Conservation (phyloP, 2,329 filamentous ascomycete genomes). For the Helotiales sp. region DNA sequence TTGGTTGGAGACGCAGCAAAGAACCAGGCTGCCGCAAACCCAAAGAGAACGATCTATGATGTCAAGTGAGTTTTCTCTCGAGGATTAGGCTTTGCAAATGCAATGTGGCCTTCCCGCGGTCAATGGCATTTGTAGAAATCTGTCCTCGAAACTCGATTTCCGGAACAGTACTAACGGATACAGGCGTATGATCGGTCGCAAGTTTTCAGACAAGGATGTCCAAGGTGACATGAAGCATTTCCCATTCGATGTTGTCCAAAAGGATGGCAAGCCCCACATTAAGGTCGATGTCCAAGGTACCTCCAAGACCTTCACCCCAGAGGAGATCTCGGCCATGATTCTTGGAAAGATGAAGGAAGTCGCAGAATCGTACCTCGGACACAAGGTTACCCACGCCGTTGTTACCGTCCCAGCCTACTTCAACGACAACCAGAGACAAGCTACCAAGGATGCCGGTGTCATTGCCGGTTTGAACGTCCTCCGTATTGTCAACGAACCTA, state of each 20-base stretch:
- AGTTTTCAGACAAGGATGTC: constrained; percentile 82
- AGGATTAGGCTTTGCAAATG: background rate
- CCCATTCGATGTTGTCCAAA: constrained; percentile 91
- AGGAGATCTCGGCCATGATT: constrained; percentile 82
- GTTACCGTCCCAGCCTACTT: constrained; percentile 97
- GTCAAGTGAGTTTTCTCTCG: constrained; percentile 70
- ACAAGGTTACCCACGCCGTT: constrained; percentile 85
- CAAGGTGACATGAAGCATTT: constrained; percentile 97
- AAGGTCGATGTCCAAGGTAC: constrained; percentile 70
- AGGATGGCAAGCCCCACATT: constrained; percentile 88
- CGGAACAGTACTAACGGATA: constrained; percentile 41
- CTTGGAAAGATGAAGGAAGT: constrained; percentile 85
- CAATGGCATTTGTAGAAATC: background rate
- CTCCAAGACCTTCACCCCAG: constrained; percentile 76
- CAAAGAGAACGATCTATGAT: constrained; percentile 76
- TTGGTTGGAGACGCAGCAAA: constrained; percentile 97
- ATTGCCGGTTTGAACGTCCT: constrained; percentile 95
- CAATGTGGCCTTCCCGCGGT: constrained; percentile 17
- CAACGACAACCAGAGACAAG: constrained; percentile 97
- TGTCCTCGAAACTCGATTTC: background rate
- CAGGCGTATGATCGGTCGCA: constrained; percentile 84
- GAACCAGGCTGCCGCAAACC: constrained; percentile 89
- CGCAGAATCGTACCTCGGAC: constrained; percentile 77
- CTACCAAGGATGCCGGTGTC: constrained; percentile 91
- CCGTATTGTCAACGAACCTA: constrained; percentile 96